Conservation (phyloP, 305 asterid genomes). For the Nicotiana rustica region DNA sequence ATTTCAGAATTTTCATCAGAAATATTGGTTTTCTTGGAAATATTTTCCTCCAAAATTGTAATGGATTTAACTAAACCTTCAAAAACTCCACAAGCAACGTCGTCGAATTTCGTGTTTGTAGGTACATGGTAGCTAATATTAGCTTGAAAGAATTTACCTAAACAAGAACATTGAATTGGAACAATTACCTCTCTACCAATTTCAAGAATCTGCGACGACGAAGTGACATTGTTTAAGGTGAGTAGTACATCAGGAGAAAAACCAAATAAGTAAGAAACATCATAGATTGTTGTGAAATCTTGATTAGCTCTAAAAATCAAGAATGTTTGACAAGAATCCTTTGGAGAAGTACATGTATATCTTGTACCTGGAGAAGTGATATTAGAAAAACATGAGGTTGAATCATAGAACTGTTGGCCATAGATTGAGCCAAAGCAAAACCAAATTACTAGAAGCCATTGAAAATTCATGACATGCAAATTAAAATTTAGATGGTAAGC, state of each 20-base stretch:
- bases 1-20: background rate
- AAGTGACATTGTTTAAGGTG: slow-evolving; percentile 47
- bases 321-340: slow-evolving; percentile 54
- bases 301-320: slow-evolving; percentile 55
- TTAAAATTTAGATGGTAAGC: slow-evolving; percentile 19
- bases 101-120: slow-evolving; percentile 35
- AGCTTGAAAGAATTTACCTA: slow-evolving; percentile 51
- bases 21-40: background rate
- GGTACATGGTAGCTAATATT: slow-evolving; percentile 46
- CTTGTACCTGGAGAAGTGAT: slow-evolving; percentile 53
- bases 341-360: slow-evolving; percentile 57
- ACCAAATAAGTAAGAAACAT: slow-evolving; percentile 53
- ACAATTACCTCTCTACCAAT: slow-evolving; percentile 62
- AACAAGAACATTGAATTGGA: slow-evolving; percentile 61
- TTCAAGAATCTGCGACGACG: slow-evolving; percentile 46
- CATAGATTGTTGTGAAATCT: slow-evolving; percentile 47
- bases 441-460: slow-evolving; percentile 41
- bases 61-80: slow-evolving; percentile 65
- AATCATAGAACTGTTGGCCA: slow-evolving; percentile 65
- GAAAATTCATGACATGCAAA: slow-evolving; percentile 39
- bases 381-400: slow-evolving; percentile 50
- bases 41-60: slow-evolving; percentile 46
- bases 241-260: slow-evolving; percentile 43
- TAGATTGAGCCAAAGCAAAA: slow-evolving; percentile 37
- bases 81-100: slow-evolving; percentile 57